phyloP scores from a whole-genome alignment of 129 eudicot genomes.

The Flaveria linearis region DNA sequence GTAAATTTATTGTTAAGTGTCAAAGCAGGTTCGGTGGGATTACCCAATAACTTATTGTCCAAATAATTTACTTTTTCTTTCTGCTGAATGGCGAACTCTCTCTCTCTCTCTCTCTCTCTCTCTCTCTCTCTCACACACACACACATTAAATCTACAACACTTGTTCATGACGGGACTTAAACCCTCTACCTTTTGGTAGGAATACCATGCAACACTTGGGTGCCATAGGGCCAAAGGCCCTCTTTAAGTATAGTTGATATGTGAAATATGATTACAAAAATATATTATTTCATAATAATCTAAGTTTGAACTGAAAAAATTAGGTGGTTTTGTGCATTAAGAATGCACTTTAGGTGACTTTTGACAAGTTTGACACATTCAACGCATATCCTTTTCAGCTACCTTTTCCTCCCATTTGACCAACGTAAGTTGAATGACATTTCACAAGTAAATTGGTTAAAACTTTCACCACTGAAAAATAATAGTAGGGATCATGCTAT shows the following conservation, averaged over 20 bases:
- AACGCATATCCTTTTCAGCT: not conserved
- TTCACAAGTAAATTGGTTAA: not conserved
- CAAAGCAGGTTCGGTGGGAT: not conserved
- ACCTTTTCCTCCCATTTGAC: not conserved
- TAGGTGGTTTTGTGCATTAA: not conserved
- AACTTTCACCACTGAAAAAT: not conserved
- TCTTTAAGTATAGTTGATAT: not conserved
- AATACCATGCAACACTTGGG: too few species aligned
- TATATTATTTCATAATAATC: not conserved
- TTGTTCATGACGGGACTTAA: too few species aligned
- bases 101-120: too few species aligned
- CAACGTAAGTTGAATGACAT: not conserved
- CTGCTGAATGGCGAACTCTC: too few species aligned
- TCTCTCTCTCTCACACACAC: too few species aligned
- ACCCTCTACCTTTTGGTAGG: too few species aligned
- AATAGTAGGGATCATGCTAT: not conserved
- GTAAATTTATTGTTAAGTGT: conserved; percentile 3
- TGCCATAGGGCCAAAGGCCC: too few species aligned
- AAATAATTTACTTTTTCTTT: not conserved
- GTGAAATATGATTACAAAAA: not conserved
- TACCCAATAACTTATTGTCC: not conserved
- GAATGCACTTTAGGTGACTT: conserved; percentile 10
- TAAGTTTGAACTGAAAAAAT: not conserved
- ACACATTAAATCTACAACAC: too few species aligned
- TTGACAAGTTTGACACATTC: not conserved